Conservation (phyloP, 345 rosid species). For the Boechera divaricarpa region DNA sequence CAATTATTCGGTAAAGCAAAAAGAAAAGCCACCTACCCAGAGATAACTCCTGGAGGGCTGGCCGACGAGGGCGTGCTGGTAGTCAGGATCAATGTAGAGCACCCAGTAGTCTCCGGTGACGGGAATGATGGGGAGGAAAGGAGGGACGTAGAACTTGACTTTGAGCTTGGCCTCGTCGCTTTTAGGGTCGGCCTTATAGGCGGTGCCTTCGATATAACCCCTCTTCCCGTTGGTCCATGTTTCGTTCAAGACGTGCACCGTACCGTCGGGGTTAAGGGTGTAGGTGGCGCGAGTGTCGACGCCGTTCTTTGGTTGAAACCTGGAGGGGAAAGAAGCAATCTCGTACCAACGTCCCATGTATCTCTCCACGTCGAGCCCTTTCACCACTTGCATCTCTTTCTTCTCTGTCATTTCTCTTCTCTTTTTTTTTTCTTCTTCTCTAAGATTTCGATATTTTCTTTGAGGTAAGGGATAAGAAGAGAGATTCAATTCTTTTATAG, state of each 20-base stretch:
- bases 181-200: conserved; percentile 74
- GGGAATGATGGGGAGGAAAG: conserved; percentile 82
- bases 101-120: conserved; percentile 91
- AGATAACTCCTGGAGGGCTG: conserved; percentile 75
- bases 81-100: conserved; percentile 65
- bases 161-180: conserved; percentile 92
- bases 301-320: conserved; percentile 80
- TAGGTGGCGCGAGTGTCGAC: conserved; percentile 84
- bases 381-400: conserved; percentile 79
- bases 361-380: conserved; percentile 61
- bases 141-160: conserved; percentile 88
- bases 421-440: not conserved
- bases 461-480: conserved; percentile 22
- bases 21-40: conserved; percentile 56
- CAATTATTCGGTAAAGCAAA: not conserved
- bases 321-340: conserved; percentile 83
- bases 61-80: conserved; percentile 74
- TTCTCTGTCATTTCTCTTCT: conserved; percentile 44
- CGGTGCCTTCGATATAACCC: conserved; percentile 64
- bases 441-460: conserved; percentile 34
- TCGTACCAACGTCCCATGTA: conserved; percentile 98
- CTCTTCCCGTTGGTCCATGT: conserved; percentile 82
- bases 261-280: conserved; percentile 72
- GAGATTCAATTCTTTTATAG: conserved; percentile 7
- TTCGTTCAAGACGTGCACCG: conserved; percentile 80